Base-by-base conservation (phyloP, 768 basidiomycete genomes). In the Russula brevipes region DNA sequence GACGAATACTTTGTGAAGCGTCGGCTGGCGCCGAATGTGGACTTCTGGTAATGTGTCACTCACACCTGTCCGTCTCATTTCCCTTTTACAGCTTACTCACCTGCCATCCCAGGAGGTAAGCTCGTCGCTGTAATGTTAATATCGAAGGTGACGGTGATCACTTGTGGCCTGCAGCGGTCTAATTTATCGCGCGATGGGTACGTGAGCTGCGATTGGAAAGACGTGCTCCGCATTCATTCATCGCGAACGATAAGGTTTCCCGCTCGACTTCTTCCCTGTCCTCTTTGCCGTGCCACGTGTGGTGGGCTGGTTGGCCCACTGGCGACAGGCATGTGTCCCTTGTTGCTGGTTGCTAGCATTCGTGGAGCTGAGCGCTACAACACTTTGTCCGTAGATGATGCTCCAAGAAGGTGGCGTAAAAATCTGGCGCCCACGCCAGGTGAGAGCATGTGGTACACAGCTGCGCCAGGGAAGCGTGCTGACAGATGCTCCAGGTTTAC, bases 101-200 rank as follows among this genome's bases (percentile, higher is more conserved):
- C 56, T 38, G 49, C 19, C 49, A 8, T 31, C 66, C 66, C 69
- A 86, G 85, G 85, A 86, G 85, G 78, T 79, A 64, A 68, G 73
- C 39, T 46, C 17, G 2, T 19, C 11, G 8, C 17, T 41, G n/a
- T 30, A 12, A 14, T 31, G 39, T 3, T 24, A n/a, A 16, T 42
- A 46, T 54, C 24, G 44, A 63, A 30, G 16, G 5, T 14, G 4
- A 19, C 33, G 24, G 24, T 24, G 24, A 24, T 24, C 24, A 17
- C 46, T 47, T 19, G 39, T 42, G 24, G 7, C 24, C 36, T 59
- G 45, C 67, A 93, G 91, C 68, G 91, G 91, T 8, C 74, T 94
- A 61, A 94, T 95, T 69, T 95, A 95, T 73, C 88, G 91, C 54
- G 90, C 90, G 24, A 94, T 94, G 91, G 91, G 90, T 91, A 66